A percentile compares a stretch with the other conserved stretches of the same genome.
These are phyloP conservation scores for Rusavskia elegans DNA, from an alignment of 495 filamentous ascomycete species.

Conservation along the genomic window DNA sequence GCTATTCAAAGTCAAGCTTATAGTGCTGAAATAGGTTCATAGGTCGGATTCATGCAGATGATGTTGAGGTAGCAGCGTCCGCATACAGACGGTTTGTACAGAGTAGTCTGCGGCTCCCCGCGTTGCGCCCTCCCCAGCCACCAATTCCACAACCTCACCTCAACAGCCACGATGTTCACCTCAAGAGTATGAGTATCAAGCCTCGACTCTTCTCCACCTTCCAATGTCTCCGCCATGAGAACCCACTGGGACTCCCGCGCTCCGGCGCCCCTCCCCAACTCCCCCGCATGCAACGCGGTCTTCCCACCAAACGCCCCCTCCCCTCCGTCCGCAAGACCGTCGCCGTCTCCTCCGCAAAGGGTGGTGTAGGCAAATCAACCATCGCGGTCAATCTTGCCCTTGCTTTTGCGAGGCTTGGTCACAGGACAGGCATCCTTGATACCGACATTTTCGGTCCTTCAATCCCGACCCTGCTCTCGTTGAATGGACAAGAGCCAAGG, in stretches of 20 bases:
- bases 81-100: background rate
- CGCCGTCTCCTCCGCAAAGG: slow-evolving; percentile 89
- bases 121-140: background rate
- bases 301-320: slow-evolving; percentile 68
- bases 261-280: slow-evolving; percentile 56
- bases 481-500: slow-evolving; percentile 49
- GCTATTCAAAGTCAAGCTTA: background rate
- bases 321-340: slow-evolving; percentile 71
- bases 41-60: background rate
- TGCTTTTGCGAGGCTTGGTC: slow-evolving; percentile 63
- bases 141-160: background rate
- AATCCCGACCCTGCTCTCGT: slow-evolving; percentile 75
- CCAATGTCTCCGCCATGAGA: slow-evolving; percentile 62
- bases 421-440: slow-evolving; percentile 76
- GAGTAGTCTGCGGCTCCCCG: background rate
- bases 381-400: slow-evolving; percentile 84
- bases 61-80: background rate
- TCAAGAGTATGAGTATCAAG: slow-evolving; percentile 27
- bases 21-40: background rate
- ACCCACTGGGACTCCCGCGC: slow-evolving; percentile 77
- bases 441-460: slow-evolving; percentile 94
- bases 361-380: slow-evolving; percentile 91
- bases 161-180: slow-evolving; percentile 1
- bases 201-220: slow-evolving; percentile 47
- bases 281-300: slow-evolving; percentile 67